Evolutionary conservation across 176 grass and related monocot genomes (phyloP).

Genomic region (Triticum timopheevii): DNA sequence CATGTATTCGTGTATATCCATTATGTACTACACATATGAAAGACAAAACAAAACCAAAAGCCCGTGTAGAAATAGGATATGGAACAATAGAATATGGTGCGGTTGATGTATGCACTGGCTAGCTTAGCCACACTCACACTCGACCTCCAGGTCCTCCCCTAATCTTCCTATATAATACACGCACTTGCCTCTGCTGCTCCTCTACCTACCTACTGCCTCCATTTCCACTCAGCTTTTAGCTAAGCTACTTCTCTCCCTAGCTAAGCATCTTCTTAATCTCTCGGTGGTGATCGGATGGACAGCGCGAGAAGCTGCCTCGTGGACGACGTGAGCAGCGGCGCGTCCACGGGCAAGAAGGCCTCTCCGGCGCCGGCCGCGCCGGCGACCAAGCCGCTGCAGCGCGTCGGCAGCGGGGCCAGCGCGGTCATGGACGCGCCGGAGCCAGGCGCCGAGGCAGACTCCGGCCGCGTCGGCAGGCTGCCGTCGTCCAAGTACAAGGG

Average conservation of each 20-base stretch:
- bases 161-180: slow-evolving; percentile 21
- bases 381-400: slow-evolving; percentile 33
- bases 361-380: not conserved
- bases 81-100: not conserved
- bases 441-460: slow-evolving; percentile 41
- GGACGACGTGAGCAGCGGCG: slow-evolving; percentile 58
- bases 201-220: not conserved
- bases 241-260: not conserved
- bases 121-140: not conserved
- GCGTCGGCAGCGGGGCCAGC: slow-evolving; percentile 51
- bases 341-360: slow-evolving; percentile 52
- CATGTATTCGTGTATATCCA: not conserved
- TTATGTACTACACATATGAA: not conserved
- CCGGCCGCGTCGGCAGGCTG: slow-evolving; percentile 29
- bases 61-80: not conserved
- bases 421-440: slow-evolving; percentile 58
- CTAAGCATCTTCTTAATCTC: not conserved
- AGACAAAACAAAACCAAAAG: slow-evolving; percentile 8
- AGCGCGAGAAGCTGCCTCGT: slow-evolving; percentile 49
- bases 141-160: not conserved
- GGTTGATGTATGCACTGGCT: not conserved
- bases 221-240: not conserved
- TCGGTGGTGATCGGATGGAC: slow-evolving; percentile 37
- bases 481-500: slow-evolving; percentile 94
- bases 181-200: slow-evolving; percentile 9